These are phyloP conservation scores for Camellia oleifera DNA, from an alignment of 179 eudicot species.

Conservation along the genomic window DNA sequence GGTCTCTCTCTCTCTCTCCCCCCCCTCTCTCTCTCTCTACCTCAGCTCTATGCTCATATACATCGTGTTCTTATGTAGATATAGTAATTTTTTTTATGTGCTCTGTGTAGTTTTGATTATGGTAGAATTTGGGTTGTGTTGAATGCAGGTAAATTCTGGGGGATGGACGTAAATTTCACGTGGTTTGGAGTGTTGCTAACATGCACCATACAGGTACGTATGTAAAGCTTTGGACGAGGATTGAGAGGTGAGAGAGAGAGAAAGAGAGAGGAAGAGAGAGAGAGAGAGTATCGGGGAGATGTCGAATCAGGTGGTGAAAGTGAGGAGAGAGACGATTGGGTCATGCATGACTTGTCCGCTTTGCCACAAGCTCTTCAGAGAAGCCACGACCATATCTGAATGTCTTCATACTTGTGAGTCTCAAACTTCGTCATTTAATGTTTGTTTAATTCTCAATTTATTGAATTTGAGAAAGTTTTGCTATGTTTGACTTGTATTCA, in stretches of 20 bases:
- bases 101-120: background rate
- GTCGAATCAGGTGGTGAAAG: slow-evolving; percentile 45
- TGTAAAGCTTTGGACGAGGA: slow-evolving; percentile 11
- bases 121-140: slow-evolving; percentile 3
- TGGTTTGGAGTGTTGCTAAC: slow-evolving; percentile 27
- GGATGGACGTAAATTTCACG: slow-evolving; percentile 29
- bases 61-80: background rate
- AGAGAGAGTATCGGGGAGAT: slow-evolving; percentile 19
- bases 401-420: slow-evolving; percentile 57
- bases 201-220: slow-evolving; percentile 41
- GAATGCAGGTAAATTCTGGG: slow-evolving; percentile 24
- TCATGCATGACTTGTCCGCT: slow-evolving; percentile 63
- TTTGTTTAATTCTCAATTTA: background rate
- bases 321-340: slow-evolving; percentile 45
- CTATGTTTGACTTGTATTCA: background rate
- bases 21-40: slow-evolving; percentile 11
- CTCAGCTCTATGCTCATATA: too few species aligned
- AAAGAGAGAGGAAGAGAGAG: background rate
- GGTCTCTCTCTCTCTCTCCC: slow-evolving; percentile 15
- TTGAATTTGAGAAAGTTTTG: background rate
- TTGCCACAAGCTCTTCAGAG: slow-evolving; percentile 47
- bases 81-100: background rate
- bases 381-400: slow-evolving; percentile 53
- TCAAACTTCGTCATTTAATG: too few species aligned
- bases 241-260: background rate